These are phyloP conservation scores for Hydnum rufescens DNA, from an alignment of 768 basidiomycete genomes.

Conservation along the genomic window DNA sequence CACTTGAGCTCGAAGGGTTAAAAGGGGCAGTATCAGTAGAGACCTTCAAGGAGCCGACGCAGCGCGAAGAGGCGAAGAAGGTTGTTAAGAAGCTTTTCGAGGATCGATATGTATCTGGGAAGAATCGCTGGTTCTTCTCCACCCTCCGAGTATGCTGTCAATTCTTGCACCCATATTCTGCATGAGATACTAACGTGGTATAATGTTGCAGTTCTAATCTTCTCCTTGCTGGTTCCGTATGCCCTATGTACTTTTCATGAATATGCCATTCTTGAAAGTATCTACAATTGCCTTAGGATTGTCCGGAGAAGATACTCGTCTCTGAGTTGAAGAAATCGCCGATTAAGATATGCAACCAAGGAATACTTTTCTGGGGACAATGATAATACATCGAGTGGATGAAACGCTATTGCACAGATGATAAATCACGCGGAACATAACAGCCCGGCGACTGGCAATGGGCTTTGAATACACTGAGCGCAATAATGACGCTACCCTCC, in stretches of 20 bases:
- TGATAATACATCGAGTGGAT: too few relatives aligned
- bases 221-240: not conserved
- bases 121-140: constrained; percentile 98
- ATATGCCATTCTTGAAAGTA: too few relatives aligned
- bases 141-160: constrained; percentile 48
- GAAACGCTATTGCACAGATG: too few relatives aligned
- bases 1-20: constrained; percentile 84
- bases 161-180: not conserved
- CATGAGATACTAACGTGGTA: not conserved
- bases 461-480: too few relatives aligned
- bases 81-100: constrained; percentile 89
- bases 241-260: not conserved
- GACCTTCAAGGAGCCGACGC: constrained; percentile 94
- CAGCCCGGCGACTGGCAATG: too few relatives aligned
- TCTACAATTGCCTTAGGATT: too few relatives aligned
- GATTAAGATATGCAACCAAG: too few relatives aligned
- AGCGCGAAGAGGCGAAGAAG: constrained; percentile 91
- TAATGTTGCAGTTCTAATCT: not conserved
- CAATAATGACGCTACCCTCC: too few relatives aligned
- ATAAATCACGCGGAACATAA: too few relatives aligned
- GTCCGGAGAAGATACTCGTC: too few relatives aligned
- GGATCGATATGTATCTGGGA: constrained; percentile 81
- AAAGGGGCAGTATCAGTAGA: constrained; percentile 72
- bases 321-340: too few relatives aligned
- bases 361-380: too few relatives aligned